phyloP scores from a whole-genome alignment of 768 basidiomycete genomes.

The Boletus rubescentipes region DNA sequence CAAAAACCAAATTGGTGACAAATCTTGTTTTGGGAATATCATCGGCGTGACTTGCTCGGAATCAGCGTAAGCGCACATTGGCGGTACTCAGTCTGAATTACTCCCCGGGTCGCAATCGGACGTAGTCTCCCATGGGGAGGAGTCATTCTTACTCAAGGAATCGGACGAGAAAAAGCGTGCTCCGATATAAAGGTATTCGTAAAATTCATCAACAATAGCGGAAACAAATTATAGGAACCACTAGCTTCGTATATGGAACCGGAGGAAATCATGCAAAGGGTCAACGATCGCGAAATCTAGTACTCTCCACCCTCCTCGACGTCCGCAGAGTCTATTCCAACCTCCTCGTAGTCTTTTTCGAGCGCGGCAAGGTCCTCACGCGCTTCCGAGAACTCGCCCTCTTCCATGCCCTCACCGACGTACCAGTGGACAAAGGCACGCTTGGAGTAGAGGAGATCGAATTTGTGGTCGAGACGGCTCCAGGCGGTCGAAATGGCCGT shows the following conservation, averaged over 20 bases:
- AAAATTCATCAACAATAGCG: constrained; percentile 33
- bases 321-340: constrained; percentile 54
- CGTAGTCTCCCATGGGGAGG: too few relatives aligned
- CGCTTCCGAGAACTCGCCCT: constrained; percentile 98
- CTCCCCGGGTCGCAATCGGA: neutral
- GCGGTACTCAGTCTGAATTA: too few relatives aligned
- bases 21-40: constrained; percentile 29
- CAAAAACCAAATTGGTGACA: constrained; percentile 14
- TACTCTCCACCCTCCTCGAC: constrained; percentile 52
- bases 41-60: constrained; percentile 1
- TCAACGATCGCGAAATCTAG: constrained; percentile 25
- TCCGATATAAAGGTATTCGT: constrained; percentile 26
- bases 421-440: constrained; percentile 60
- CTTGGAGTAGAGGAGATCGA: constrained; percentile 75
- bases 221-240: constrained; percentile 31
- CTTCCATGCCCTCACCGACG: constrained; percentile 79
- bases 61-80: too few relatives aligned
- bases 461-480: constrained; percentile 76
- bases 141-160: too few relatives aligned
- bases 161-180: constrained; percentile 16
- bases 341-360: constrained; percentile 95
- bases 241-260: constrained; percentile 29
- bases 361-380: constrained; percentile 99
- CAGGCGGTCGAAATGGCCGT: constrained; percentile 72
- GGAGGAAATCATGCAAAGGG: constrained; percentile 19